Base-by-base conservation (phyloP, 805 yeast species). In the Myxozyma mucilagina region DNA sequence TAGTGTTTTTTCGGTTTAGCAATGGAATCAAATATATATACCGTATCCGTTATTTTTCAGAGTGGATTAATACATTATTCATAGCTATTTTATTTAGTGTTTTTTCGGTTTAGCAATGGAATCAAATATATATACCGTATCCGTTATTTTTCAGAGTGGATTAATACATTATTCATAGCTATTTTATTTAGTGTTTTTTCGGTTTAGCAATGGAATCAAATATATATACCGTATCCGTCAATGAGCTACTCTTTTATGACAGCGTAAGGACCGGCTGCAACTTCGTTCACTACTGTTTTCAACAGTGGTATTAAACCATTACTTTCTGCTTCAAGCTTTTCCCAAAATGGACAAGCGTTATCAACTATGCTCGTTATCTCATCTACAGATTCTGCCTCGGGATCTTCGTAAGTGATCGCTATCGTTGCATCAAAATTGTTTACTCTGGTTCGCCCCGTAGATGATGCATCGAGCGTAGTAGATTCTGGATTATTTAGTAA, bases 311-410 rank as follows among this genome's bases (percentile, higher is more conserved):
- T n/a, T n/a, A n/a, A n/a, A n/a, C n/a, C n/a, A n/a, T n/a, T n/a
- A n/a, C 43, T 49, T 10, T 49, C 53, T 18, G 53, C 43, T 18
- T 35, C 43, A 3, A 49, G 35, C 5, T 32, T 29, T 36, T 49
- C 18, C 10, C 35, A 49, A 36, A 49, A 49, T 4, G 42, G 43
- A 36, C 53, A 35, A 8, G 43, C 7, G 14, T 36, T 18, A n/a
- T 49, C 13, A 14, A 14, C 43, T 10, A 34, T 38, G 20, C 44
- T 20, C 29, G 29, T 16, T 32, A 36, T 16, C 24, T 57, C 60
- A 24, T 57, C 48, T 32, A 57, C 44, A 11, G 45, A 29, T 34
- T 57, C 52, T 11, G 60, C 60, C n/a, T 51, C 47, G 7, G 56
- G 60, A 24, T 57, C 60, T 20, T n/a, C 31, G 18, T 47, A 16